phyloP scores from a whole-genome alignment of 164 flowering plant genomes.

The Vitis amurensis region DNA sequence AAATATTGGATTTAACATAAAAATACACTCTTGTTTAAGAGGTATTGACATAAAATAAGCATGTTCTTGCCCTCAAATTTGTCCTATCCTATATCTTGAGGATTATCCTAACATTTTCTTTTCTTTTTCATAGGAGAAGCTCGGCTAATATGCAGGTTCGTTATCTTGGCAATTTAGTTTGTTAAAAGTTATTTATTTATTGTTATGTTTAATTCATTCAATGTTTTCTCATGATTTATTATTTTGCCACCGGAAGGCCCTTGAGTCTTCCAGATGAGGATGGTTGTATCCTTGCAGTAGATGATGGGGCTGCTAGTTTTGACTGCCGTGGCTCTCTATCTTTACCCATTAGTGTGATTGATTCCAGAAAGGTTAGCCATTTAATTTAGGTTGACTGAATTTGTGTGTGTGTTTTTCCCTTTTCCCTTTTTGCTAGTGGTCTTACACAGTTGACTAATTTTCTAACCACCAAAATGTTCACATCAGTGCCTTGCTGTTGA shows the following conservation, averaged over 20 bases:
- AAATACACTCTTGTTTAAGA: background rate
- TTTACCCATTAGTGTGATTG: constrained; percentile 67
- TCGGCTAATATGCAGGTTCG: constrained; percentile 74
- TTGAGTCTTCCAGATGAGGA: constrained; percentile 35
- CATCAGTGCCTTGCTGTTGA: constrained; percentile 46
- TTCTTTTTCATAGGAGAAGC: constrained; percentile 52
- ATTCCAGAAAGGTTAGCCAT: constrained; percentile 58
- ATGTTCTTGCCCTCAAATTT: too few relatives aligned
- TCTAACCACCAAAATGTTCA: background rate
- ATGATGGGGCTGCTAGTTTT: constrained; percentile 29
- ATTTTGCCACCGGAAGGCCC: constrained; percentile 43
- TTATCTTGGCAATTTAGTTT: background rate
- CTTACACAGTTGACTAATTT: background rate
- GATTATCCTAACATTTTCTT: background rate
- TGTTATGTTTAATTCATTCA: background rate
- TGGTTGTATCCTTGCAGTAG: constrained; percentile 43
- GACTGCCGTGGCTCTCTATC: constrained; percentile 51
- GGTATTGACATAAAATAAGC: background rate
- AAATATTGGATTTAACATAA: background rate
- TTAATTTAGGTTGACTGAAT: background rate
- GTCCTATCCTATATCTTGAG: background rate
- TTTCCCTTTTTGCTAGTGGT: background rate
- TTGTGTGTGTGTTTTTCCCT: background rate
- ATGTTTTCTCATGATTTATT: background rate
- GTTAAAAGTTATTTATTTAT: background rate